phyloP scores from a whole-genome alignment of 352 stramenopile genomes.

The Aphanomyces cochlioides region DNA sequence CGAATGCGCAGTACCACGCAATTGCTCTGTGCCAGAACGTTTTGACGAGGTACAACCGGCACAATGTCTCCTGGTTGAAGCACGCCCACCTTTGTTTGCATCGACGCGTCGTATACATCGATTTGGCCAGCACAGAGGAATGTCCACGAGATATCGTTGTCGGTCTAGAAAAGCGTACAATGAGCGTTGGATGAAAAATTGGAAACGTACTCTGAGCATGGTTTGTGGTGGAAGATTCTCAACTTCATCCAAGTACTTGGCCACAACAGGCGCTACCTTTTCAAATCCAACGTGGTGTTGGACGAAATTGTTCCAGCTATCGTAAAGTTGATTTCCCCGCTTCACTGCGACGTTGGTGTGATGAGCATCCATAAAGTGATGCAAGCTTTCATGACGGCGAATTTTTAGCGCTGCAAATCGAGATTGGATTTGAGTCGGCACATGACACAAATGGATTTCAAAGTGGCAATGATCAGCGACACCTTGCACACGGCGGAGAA shows the following conservation, averaged over 20 bases:
- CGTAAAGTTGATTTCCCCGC: not conserved
- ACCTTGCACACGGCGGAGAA: conserved; percentile 61
- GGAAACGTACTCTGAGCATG: not conserved
- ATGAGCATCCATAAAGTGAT: conserved; percentile 13
- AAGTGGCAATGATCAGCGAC: conserved; percentile 65
- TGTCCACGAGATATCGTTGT: not conserved
- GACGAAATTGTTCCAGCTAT: not conserved
- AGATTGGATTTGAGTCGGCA: conserved; percentile 40
- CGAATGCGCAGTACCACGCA: not conserved
- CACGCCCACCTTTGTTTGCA: not conserved
- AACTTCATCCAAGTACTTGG: conserved; percentile 3
- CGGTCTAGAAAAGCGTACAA: not conserved
- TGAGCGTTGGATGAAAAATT: not conserved
- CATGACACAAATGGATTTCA: conserved; percentile 73
- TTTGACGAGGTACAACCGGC: not conserved
- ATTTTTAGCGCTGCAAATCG: not conserved
- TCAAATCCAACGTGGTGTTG: not conserved
- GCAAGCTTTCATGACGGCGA: not conserved
- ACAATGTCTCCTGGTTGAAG: not conserved
- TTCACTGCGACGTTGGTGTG: not conserved
- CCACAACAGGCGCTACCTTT: not conserved
- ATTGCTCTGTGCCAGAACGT: not conserved
- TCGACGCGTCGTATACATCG: not conserved
- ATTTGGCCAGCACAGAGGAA: not conserved
- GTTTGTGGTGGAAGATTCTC: not conserved